A percentile compares a stretch with the other conserved stretches of the same genome.
phyloP scores from a whole-genome alignment of 192 early-diverging fungal genomes.

The Backusella tarrabulga region DNA sequence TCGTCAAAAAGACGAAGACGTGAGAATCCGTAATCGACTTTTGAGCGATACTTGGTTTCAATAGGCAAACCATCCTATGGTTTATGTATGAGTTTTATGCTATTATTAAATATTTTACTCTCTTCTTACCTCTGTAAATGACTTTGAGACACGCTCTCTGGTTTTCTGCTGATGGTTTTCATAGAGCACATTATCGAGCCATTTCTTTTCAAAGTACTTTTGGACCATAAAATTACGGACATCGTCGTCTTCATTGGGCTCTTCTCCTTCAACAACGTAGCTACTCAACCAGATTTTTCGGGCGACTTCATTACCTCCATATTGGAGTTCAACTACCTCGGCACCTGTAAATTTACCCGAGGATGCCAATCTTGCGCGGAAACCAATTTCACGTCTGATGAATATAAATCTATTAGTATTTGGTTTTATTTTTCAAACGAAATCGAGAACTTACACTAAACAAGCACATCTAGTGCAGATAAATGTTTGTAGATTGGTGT shows the following conservation, averaged over 20 bases:
- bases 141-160: not conserved
- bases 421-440: not conserved
- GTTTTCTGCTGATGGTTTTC: not conserved
- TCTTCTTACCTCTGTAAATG: not conserved
- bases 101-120: not conserved
- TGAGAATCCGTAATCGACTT: not conserved
- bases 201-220: not conserved
- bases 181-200: not conserved
- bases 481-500: slow-evolving; percentile 2
- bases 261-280: not conserved
- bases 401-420: not conserved
- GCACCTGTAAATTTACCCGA: not conserved
- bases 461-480: not conserved
- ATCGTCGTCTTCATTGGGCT: not conserved
- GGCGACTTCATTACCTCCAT: not conserved
- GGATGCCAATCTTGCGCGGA: not conserved
- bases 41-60: not conserved
- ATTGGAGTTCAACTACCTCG: not conserved
- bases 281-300: not conserved
- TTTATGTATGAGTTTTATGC: not conserved
- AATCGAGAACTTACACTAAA: not conserved
- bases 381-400: not conserved
- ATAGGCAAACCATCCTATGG: not conserved
- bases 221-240: not conserved
- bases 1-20: slow-evolving; percentile 2